phyloP scores from a whole-genome alignment of 192 early-diverging fungal species.

The Backusella luteola region DNA sequence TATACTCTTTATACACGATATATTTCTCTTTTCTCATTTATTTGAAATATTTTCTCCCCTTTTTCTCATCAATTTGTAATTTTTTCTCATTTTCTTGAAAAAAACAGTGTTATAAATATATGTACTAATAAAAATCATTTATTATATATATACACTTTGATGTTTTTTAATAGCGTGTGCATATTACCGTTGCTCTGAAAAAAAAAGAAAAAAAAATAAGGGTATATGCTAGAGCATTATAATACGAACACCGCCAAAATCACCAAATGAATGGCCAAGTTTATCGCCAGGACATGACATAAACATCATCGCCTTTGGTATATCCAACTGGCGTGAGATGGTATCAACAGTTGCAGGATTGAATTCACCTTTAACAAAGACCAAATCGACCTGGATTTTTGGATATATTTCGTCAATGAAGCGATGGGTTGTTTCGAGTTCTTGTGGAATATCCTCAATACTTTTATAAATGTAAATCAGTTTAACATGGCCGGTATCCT shows the following conservation, averaged over 20 bases:
- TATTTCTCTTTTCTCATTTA: no score
- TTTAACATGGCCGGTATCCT: conserved; percentile 44
- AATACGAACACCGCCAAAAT: conserved; percentile 44
- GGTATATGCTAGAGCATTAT: conserved; percentile 38
- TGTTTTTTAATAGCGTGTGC: not conserved
- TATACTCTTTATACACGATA: no score
- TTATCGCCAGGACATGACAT: conserved; percentile 37
- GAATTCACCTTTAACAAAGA: conserved; percentile 44
- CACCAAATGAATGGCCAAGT: conserved; percentile 37
- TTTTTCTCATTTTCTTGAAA: no score
- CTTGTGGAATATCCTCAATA: conserved; percentile 44
- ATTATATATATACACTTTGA: not conserved
- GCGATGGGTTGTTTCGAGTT: conserved; percentile 52
- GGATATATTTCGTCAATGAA: conserved; percentile 54
- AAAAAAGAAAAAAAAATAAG: not conserved
- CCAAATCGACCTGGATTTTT: conserved; percentile 48
- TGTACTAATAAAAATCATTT: not conserved
- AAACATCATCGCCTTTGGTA: conserved; percentile 44
- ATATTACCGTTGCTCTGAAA: not conserved
- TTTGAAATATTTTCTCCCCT: no score
- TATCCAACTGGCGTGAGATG: conserved; percentile 39
- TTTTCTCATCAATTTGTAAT: no score
- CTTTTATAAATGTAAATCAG: conserved; percentile 51
- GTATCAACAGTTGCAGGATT: conserved; percentile 40
- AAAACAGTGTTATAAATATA: no score